Percentiles rank a stretch among this genome's conserved stretches.
phyloP scores from a whole-genome alignment of 2,329 filamentous ascomycete genomes.

The Microsporum audouinii region DNA sequence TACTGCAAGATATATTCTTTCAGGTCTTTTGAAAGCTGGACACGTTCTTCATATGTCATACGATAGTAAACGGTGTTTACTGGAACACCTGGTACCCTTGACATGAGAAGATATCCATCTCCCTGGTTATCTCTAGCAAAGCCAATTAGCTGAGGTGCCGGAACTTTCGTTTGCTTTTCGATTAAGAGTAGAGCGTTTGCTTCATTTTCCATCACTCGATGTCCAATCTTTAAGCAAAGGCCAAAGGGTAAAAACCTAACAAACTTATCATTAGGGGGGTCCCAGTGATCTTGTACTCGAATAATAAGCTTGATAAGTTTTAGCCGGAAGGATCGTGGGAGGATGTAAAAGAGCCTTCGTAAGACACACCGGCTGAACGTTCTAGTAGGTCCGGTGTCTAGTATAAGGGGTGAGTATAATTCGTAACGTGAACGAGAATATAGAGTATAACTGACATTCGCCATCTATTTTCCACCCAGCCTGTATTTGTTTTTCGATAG shows the following conservation, averaged over 20 bases:
- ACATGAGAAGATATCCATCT: slow-evolving; percentile 13
- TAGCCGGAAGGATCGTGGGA: slow-evolving; percentile 7
- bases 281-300: not conserved
- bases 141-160: slow-evolving; percentile 11
- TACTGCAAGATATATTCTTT: slow-evolving; percentile 10
- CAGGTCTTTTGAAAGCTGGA: slow-evolving; percentile 11
- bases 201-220: slow-evolving; percentile 8
- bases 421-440: too few relatives aligned
- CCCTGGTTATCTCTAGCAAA: slow-evolving; percentile 4
- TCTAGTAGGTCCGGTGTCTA: not conserved
- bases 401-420: not conserved
- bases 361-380: not conserved
- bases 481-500: slow-evolving; percentile 4
- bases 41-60: slow-evolving; percentile 12
- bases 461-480: slow-evolving; percentile 5
- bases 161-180: slow-evolving; percentile 11
- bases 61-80: slow-evolving; percentile 3
- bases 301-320: slow-evolving; percentile 5
- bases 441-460: not conserved
- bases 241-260: slow-evolving; percentile 13
- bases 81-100: slow-evolving; percentile 8
- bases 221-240: slow-evolving; percentile 12
- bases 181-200: slow-evolving; percentile 11
- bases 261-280: not conserved
- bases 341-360: slow-evolving; percentile 5